These are phyloP conservation scores for Tulasnella sp. DNA, from an alignment of 768 basidiomycete species.

Conservation along the genomic window DNA sequence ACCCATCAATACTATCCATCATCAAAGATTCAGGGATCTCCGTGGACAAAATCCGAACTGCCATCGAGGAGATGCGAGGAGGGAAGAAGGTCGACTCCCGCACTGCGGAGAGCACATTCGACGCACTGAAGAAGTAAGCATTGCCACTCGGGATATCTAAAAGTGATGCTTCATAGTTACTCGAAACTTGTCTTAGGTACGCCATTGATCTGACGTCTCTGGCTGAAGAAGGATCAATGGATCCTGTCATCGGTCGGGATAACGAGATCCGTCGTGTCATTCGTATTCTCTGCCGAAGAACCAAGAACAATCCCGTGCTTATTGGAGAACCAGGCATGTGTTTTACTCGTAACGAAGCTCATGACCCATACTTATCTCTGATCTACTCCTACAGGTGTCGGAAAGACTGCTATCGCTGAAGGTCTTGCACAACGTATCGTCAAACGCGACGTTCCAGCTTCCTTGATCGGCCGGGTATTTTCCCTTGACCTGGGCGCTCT, in stretches of 20 bases:
- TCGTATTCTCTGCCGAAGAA: constrained; percentile 77
- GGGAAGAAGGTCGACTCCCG: constrained; percentile 76
- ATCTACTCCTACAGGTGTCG: no score
- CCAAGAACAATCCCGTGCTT: constrained; percentile 95
- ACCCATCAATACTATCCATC: constrained; percentile 49
- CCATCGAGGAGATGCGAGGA: constrained; percentile 69
- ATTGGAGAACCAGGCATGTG: constrained; percentile 90
- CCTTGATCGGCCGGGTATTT: constrained; percentile 60
- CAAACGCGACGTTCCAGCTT: constrained; percentile 79
- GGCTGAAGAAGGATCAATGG: constrained; percentile 88
- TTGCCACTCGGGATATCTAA: not conserved
- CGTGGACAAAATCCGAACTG: constrained; percentile 57
- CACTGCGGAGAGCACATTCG: constrained; percentile 84
- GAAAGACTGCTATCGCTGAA: constrained; percentile 92
- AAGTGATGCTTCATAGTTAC: not conserved
- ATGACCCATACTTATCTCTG: no score
- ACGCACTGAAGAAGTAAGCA: constrained; percentile 65
- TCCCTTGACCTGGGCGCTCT: constrained; percentile 92
- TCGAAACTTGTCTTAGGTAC: constrained; percentile 30
- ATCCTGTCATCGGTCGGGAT: constrained; percentile 88
- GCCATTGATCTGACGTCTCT: constrained; percentile 76
- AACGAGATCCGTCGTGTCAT: constrained; percentile 81
- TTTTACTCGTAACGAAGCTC: no score
- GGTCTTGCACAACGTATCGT: constrained; percentile 92
- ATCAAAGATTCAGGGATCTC: constrained; percentile 27